Base-by-base conservation (phyloP, 495 filamentous ascomycete species). In the Glarea lozoyensis region DNA sequence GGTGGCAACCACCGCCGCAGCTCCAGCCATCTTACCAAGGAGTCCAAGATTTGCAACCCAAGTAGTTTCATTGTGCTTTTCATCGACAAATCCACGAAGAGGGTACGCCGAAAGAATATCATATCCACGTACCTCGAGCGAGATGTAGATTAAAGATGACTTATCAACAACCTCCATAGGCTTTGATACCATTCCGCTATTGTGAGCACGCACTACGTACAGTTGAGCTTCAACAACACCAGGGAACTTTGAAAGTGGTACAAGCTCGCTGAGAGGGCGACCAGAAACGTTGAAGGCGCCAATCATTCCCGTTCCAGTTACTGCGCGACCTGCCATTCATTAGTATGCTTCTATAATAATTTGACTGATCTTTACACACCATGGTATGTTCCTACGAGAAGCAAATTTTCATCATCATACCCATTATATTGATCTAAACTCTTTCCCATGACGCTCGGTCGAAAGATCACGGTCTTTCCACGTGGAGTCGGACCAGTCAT, bases 1-100 rank as follows among this genome's bases (percentile, higher is more conserved):
- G 10, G 67, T 79, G 7, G 58, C 63, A 1, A 82, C 54, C 11
- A 96, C 66, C 0, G 87, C 92, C 0, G 85, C 88, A 2, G 79
- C 78, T 6, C 88, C 92, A 2, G 88, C 87, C 81, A 97, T 93
- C 58, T 94, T 94, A 12, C 73, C 84, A 17, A 95, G 49, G 2
- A 98, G 64, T 9, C 92, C 92, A 2, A 98, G 60, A n/a, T 82
- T 75, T 1, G 82, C 82, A 10, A 86, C 49, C 43, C 52, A 53
- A 3, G 67, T 63, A 20, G 46, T 55, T 29, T 58, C 59, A 31
- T 29, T 45, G 7, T 53, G 56, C 10, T 57, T 57, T 23, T 64
- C 56, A 4, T 75, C 57, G 1, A 64, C 61, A 50, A 88, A 79
- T 0, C 62, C 55, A 1, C 61, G 59, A 15, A 85, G 54, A 3